A percentile compares a stretch with the other conserved stretches of the same genome.
phyloP scores from a whole-genome alignment of 2,329 filamentous ascomycete species.

The Sporothrix protearum region DNA sequence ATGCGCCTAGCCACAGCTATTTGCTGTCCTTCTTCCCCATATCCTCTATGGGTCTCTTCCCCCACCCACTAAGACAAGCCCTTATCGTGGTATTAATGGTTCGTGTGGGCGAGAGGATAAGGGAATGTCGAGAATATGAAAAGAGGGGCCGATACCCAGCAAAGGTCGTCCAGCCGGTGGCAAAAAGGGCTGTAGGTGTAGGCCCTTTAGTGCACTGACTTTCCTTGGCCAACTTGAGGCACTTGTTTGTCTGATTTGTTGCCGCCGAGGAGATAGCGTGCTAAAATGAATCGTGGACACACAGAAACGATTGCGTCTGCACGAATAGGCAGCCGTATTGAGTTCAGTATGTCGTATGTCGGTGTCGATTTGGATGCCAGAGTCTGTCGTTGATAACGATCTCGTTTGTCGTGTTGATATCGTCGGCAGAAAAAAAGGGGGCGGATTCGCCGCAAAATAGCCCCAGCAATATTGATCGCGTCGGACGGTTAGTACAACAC shows the following conservation, averaged over 20 bases:
- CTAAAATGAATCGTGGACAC: not conserved
- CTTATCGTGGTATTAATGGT: not conserved
- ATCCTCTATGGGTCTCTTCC: not conserved
- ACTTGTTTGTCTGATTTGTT: not conserved
- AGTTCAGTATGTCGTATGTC: not conserved
- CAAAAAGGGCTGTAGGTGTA: not conserved
- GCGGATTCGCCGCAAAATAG: not conserved
- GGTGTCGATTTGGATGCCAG: not conserved
- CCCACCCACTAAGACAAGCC: not conserved
- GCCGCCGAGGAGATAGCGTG: not conserved
- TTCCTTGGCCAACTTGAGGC: not conserved
- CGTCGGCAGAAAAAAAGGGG: not conserved
- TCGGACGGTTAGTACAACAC: slow-evolving; percentile 71
- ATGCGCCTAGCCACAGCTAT: not conserved
- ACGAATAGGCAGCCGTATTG: not conserved
- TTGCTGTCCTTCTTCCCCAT: not conserved
- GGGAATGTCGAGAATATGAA: no score
- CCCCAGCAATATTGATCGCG: not conserved
- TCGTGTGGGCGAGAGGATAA: not conserved
- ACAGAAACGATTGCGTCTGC: not conserved
- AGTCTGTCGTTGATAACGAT: not conserved
- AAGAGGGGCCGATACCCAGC: not conserved
- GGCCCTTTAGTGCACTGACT: not conserved
- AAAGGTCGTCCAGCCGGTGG: not conserved
- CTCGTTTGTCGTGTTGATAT: not conserved